A percentile compares a stretch with the other conserved stretches of the same genome.
Evolutionary conservation across 371 early-diverging fungal genomes (phyloP).

Genomic region (Cokeromyces recurvatus): DNA sequence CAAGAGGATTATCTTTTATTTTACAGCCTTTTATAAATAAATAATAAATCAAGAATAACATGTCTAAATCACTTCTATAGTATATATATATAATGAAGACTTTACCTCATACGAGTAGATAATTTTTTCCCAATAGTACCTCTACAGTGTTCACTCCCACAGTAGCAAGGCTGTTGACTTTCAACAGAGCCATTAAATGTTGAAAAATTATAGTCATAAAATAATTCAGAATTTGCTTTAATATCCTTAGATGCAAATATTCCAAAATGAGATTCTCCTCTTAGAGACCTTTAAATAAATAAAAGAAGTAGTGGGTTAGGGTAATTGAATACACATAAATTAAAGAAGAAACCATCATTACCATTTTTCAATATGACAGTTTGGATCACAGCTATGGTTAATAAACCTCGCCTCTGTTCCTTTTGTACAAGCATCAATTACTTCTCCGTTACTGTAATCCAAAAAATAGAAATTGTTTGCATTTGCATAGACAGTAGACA

Average conservation of each 20-base stretch:
- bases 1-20: too few species aligned
- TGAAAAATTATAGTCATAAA: slow-evolving; percentile 86
- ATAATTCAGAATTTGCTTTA: slow-evolving; percentile 66
- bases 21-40: too few species aligned
- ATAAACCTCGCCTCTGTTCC: slow-evolving; percentile 39
- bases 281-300: slow-evolving; percentile 43
- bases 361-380: slow-evolving; percentile 91
- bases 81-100: too few species aligned
- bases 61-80: too few species aligned
- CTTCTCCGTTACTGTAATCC: slow-evolving; percentile 67
- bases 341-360: too few species aligned
- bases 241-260: slow-evolving; percentile 77
- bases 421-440: slow-evolving; percentile 29
- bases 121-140: not conserved
- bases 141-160: slow-evolving; percentile 17
- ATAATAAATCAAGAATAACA: too few species aligned
- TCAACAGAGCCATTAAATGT: slow-evolving; percentile 56
- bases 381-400: slow-evolving; percentile 79
- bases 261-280: slow-evolving; percentile 72
- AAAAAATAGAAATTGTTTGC: slow-evolving; percentile 78
- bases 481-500: slow-evolving; percentile 66
- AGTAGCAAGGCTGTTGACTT: slow-evolving; percentile 63
- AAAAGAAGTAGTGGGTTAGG: too few species aligned
- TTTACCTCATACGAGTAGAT: too few species aligned
- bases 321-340: too few species aligned